Evolutionary conservation across 805 yeast species (phyloP), one percentile per base, ranked within the genome.

Genomic region (Saccharomycopsis babjevae): DNA sequence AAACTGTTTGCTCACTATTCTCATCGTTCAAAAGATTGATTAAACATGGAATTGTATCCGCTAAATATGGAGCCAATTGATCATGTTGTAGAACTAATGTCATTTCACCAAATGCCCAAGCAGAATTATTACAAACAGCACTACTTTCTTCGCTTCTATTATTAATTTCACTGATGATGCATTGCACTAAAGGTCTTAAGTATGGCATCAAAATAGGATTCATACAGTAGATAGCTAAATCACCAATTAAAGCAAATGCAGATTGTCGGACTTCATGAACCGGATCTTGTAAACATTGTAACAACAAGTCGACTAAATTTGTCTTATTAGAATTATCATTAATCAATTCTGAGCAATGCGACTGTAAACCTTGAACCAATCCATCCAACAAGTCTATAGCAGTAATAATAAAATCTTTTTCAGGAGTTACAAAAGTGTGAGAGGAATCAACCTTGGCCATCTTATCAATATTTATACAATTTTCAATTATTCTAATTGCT

Each of bases 71-170:
- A 52, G 73, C 74, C 64, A 85, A 66, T 46, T 77, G 76, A 0
- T 77, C 75, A 22, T 71, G 71, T 2, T 79, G 70, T 16, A 82
- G 68, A 60, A 88, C 80, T 68, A 91, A 76, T 3, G 89, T 79
- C 36, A 94, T 83, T 71, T 94, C 96, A 54, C 99, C 98, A 15
- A 88, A 74, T 1, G 97, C 83, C 99, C 99, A 94, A 57, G 89
- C 84, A 1, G 98, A 94, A 72, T 94, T 94, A 72, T 88, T 89
- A 67, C 85, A 85, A 1, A 88, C 90, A 0, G 93, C 83, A 62
- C 75, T 77, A 1, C 84, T 75, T 55, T 74, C 75, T 68, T 72
- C 77, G 10, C 76, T 73, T 62, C 84, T 72, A 64, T 78, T 76
- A 65, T 83, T 79, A 66, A 88, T 79, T 71, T 88, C 96, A 62